phyloP scores from a whole-genome alignment of 768 basidiomycete species.

The Leucosporidium yakuticum region DNA sequence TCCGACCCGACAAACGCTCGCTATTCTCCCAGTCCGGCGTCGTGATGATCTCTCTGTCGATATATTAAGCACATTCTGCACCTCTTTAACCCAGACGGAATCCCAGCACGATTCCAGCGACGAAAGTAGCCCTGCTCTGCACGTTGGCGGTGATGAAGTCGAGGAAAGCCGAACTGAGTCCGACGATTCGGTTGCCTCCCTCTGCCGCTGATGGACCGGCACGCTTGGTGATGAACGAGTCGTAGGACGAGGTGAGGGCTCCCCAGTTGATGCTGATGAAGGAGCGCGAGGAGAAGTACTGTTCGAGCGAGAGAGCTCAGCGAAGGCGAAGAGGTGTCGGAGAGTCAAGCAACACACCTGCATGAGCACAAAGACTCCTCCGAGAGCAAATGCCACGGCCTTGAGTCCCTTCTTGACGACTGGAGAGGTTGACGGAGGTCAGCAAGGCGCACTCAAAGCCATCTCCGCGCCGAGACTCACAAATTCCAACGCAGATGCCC shows the following conservation, averaged over 20 bases:
- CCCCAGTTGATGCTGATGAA: conserved; percentile 76
- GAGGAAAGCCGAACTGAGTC: conserved; percentile 55
- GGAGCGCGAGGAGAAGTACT: conserved; percentile 74
- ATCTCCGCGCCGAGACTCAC: not conserved
- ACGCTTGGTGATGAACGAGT: conserved; percentile 60
- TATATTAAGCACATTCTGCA: too few relatives aligned
- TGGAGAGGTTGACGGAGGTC: conserved; percentile 36
- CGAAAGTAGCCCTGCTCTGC: conserved; percentile 79
- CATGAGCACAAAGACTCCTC: conserved; percentile 81
- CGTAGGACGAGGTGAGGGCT: conserved; percentile 60
- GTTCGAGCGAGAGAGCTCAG: not conserved
- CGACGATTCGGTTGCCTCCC: conserved; percentile 59
- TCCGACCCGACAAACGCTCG: too few relatives aligned
- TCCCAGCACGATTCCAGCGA: conserved; percentile 75
- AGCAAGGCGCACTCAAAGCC: not conserved
- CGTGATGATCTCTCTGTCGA: too few relatives aligned
- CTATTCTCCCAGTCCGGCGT: too few relatives aligned
- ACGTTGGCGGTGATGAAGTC: conserved; percentile 89
- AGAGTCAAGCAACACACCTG: conserved; percentile 57
- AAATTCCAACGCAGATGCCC: conserved; percentile 84
- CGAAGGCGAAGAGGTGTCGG: not conserved
- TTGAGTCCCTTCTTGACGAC: conserved; percentile 35
- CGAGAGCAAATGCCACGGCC: conserved; percentile 73
- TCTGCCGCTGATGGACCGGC: conserved; percentile 54
- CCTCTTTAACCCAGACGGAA: conserved; percentile 63